Conservation (phyloP, 169 alveolate species). For the Neospora caninum region DNA sequence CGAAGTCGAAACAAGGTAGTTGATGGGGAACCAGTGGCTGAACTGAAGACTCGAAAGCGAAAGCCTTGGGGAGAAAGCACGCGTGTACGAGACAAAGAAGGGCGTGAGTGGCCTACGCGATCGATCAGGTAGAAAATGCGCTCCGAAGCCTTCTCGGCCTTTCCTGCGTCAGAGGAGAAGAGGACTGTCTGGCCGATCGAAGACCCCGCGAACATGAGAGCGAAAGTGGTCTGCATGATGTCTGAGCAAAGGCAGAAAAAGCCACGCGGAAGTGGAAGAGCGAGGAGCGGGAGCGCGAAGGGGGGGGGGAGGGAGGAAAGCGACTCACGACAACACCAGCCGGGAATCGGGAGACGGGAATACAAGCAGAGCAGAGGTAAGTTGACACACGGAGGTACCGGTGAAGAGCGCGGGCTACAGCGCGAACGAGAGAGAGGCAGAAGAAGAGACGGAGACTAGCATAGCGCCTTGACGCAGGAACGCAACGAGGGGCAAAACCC, state of each 20-base stretch:
- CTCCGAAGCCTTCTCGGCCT: conserved; percentile 48
- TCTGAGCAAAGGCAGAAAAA: not conserved
- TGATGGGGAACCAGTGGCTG: conserved; percentile 34
- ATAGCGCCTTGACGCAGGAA: too few species aligned
- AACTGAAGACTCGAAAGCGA: conserved; percentile 1
- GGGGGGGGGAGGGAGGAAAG: too few species aligned
- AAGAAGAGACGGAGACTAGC: too few species aligned
- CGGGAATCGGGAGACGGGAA: too few species aligned
- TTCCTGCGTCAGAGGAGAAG: conserved; percentile 45
- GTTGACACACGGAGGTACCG: too few species aligned
- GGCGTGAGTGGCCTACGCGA: not conserved
- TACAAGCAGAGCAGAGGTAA: too few species aligned
- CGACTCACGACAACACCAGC: too few species aligned
- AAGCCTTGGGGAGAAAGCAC: not conserved
- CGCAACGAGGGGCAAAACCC: too few species aligned
- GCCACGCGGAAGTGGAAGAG: not conserved
- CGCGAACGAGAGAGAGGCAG: too few species aligned
- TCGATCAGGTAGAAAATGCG: conserved; percentile 53
- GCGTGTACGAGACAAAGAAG: not conserved
- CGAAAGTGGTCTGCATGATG: conserved; percentile 41
- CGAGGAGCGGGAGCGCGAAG: too few species aligned
- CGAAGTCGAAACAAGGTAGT: conserved; percentile 45
- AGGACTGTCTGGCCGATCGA: conserved; percentile 57
- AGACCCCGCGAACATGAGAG: conserved; percentile 46
- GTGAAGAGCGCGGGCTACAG: too few species aligned